Evolutionary conservation across 148 eudicot species (phyloP), one percentile per base, ranked within the genome.

Genomic region (Nyssa sinensis): DNA sequence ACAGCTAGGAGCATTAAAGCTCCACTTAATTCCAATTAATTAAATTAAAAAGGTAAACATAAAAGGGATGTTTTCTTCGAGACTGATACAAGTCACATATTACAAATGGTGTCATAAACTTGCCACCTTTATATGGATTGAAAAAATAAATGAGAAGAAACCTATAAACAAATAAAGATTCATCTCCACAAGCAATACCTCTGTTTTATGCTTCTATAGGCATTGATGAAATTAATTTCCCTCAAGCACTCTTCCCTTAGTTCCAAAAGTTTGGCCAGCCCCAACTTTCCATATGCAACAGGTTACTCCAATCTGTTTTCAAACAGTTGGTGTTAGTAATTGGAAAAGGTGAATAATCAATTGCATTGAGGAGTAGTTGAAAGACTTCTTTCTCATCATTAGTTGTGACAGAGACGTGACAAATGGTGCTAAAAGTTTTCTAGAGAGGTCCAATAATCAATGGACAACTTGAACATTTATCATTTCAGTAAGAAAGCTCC

Each of bases 231-330:
- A 58, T 94, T 87, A 75, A 94, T 92, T 79, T 94, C 98, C 78
- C 98, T 85, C 90, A 94, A 83, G 77, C 98, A 94, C 75, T 94
- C 98, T 81, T 94, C 98, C 87, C 98, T 87, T 37, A 92, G 77
- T 81, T 92, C 98, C 82, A 94, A 84, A 80, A 94, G 98, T 78
- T 94, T 87, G 72, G 98, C 98, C 64, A 94, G 85, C 73, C 98
- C 98, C 75, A 94, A 77, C 74, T 94, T 94, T 67, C 98, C 98
- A 77, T 94, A 94, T 39, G 98, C 98, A 75, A 96, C 96, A 73
- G 98, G 98, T 69, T 94, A 97, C 81, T 94, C 98, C 89, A 94
- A 90, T 84, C 98, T 94, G 79, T n/a, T 73, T 65, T 34, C 64
- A 69, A 37, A 71, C 55, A 62, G 31, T 16, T 19, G 8, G 24